Percentiles rank a stretch among this genome's conserved stretches.
These are phyloP conservation scores for Blastomyces percursus DNA, from an alignment of 2,329 filamentous ascomycete species.

Conservation along the genomic window DNA sequence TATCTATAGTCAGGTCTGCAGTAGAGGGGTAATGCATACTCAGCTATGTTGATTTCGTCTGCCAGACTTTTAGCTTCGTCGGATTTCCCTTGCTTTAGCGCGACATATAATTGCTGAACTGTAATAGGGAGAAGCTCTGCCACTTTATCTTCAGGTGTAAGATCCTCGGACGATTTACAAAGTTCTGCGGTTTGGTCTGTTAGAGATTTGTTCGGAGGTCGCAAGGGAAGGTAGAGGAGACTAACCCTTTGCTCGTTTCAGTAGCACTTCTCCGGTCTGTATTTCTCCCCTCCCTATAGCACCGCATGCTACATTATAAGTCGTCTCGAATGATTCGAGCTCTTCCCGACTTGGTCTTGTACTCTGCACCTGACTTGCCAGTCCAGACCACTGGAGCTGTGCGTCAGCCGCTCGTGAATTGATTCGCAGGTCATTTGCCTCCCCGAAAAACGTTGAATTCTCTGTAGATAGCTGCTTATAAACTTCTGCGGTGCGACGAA, in stretches of 20 bases:
- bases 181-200: conserved; percentile 33
- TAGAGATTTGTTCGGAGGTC: conserved; percentile 2
- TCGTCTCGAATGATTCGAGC: conserved; percentile 53
- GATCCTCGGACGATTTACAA: conserved; percentile 49
- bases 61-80: conserved; percentile 46
- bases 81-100: conserved; percentile 43
- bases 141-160: conserved; percentile 48
- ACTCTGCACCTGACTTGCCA: conserved; percentile 40
- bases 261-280: conserved; percentile 46
- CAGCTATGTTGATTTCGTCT: conserved; percentile 40
- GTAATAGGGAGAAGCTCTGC: conserved; percentile 50
- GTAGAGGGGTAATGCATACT: conserved; percentile 33
- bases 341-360: conserved; percentile 48
- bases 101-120: conserved; percentile 51
- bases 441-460: conserved; percentile 32
- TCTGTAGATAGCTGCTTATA: conserved; percentile 42
- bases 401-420: conserved; percentile 52
- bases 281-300: conserved; percentile 52
- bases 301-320: conserved; percentile 54
- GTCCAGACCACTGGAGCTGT: conserved; percentile 50
- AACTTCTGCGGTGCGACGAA: conserved; percentile 43
- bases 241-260: conserved; percentile 48
- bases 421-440: conserved; percentile 51
- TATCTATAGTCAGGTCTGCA: background rate
- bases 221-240: background rate